phyloP scores from a whole-genome alignment of 208 protist species.

The Acanthamoeba culbertsoni region DNA sequence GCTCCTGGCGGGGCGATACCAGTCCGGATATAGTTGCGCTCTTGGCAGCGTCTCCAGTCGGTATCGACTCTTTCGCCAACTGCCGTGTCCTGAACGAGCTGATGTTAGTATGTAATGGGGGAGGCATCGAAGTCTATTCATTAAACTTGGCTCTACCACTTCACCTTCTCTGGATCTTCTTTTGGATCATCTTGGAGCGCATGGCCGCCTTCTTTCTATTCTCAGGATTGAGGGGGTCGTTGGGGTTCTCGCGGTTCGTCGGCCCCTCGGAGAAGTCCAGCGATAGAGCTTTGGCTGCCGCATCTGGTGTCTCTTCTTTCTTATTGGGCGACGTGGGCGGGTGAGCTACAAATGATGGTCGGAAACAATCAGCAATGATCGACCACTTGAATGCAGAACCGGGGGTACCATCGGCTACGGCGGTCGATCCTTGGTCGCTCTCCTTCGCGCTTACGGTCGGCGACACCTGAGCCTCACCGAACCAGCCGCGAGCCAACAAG shows the following conservation, averaged over 20 bases:
- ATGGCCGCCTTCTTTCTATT: constrained; percentile 18
- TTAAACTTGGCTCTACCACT: too few relatives aligned
- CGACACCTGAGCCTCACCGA: neutral
- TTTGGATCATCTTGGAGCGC: neutral
- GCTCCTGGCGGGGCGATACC: neutral
- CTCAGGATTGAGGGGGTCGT: constrained; percentile 42
- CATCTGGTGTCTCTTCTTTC: neutral
- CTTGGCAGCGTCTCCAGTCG: neutral
- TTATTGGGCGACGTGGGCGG: neutral
- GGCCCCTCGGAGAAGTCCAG: neutral
- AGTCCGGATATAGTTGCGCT: neutral
- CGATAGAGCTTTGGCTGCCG: neutral
- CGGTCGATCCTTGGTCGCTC: too few relatives aligned
- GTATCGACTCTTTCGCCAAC: neutral
- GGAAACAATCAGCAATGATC: too few relatives aligned
- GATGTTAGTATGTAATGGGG: too few relatives aligned
- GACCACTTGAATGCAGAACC: too few relatives aligned
- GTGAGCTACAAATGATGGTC: too few relatives aligned
- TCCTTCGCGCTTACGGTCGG: too few relatives aligned
- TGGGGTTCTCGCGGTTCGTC: neutral
- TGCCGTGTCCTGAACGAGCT: constrained; percentile 24
- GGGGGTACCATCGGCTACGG: too few relatives aligned
- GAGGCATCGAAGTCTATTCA: too few relatives aligned
- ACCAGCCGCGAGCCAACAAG: neutral
- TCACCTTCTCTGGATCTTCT: constrained; percentile 18